Evolutionary conservation across 305 asterid genomes (phyloP).

Genomic region (Nicotiana rustica): DNA sequence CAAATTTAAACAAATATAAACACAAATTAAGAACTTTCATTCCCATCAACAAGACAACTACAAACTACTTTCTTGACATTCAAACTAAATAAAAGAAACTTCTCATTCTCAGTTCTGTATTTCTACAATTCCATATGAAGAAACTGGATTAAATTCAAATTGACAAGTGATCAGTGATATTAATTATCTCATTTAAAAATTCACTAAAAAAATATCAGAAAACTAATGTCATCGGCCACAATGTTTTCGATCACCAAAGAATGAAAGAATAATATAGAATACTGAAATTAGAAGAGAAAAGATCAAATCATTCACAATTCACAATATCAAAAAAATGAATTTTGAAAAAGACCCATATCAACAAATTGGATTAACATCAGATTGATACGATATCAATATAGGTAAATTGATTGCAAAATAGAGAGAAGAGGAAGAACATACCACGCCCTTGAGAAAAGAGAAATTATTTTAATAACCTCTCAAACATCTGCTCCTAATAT

Average conservation of each 20-base stretch:
- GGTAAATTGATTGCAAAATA: background rate
- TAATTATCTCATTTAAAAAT: background rate
- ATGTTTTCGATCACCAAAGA: background rate
- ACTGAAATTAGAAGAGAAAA: background rate
- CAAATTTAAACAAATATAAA: too few species aligned
- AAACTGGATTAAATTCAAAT: background rate
- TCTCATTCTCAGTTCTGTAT: background rate
- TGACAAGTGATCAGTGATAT: background rate
- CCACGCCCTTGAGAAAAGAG: background rate
- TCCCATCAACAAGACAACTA: too few species aligned
- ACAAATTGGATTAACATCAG: background rate
- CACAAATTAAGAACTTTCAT: too few species aligned
- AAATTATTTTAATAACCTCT: too few species aligned
- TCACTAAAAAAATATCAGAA: background rate
- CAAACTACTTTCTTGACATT: too few species aligned
- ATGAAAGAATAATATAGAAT: background rate
- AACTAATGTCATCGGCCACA: background rate
- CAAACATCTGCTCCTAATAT: too few species aligned
- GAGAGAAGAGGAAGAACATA: background rate
- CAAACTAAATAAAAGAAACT: too few species aligned
- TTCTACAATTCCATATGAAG: background rate
- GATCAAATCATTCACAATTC: background rate
- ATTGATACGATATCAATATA: background rate
- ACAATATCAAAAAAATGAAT: background rate
- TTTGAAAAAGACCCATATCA: background rate